Evolutionary conservation across 495 filamentous ascomycete species (phyloP).

Genomic region (Cercophora newfieldiana): DNA sequence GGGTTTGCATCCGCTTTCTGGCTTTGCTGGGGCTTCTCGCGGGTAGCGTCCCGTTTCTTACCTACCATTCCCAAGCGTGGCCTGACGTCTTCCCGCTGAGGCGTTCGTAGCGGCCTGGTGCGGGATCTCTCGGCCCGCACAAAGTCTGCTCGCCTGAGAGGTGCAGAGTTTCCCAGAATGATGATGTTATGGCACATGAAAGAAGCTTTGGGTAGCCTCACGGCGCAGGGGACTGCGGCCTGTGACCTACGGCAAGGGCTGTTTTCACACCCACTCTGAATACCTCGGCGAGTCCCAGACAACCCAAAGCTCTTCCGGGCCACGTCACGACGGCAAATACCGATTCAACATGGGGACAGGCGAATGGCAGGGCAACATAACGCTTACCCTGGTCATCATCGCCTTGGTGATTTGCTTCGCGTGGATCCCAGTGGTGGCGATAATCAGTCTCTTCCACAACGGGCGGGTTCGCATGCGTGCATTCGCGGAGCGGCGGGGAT

Average conservation of each 20-base stretch:
- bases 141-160: not conserved
- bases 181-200: not conserved
- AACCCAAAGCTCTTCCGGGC: not conserved
- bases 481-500: conserved; percentile 12
- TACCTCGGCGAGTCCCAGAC: not conserved
- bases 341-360: conserved; percentile 19
- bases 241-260: not conserved
- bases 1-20: not conserved
- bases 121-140: not conserved
- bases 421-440: conserved; percentile 22
- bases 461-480: not conserved
- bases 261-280: not conserved
- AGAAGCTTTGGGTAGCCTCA: not conserved
- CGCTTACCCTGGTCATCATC: conserved; percentile 19
- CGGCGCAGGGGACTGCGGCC: not conserved
- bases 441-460: conserved; percentile 19
- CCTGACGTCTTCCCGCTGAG: not conserved
- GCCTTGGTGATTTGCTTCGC: conserved; percentile 19
- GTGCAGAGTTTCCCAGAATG: not conserved
- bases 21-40: not conserved
- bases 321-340: not conserved
- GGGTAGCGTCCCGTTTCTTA: not conserved
- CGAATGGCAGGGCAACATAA: conserved; percentile 16
- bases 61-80: not conserved
- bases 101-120: not conserved